These are phyloP conservation scores for Solanum tarapatanum DNA, from an alignment of 257 asterid genomes.

Conservation along the genomic window DNA sequence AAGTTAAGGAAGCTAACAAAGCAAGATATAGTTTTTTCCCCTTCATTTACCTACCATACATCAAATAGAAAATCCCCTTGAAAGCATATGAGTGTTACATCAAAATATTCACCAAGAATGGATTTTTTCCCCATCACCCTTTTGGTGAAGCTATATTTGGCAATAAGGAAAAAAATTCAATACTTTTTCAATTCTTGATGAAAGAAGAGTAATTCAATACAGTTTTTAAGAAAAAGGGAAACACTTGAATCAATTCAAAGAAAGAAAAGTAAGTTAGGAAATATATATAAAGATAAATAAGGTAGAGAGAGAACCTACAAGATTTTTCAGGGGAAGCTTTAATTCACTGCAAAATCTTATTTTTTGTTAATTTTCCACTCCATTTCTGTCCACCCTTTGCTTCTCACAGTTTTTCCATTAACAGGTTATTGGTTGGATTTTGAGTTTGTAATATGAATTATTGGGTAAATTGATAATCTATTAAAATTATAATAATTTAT, in stretches of 20 bases:
- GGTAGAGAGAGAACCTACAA: not conserved
- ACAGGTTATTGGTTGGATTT: too few relatives aligned
- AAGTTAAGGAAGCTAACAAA: not conserved
- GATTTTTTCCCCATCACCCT: not conserved
- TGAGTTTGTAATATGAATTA: too few relatives aligned
- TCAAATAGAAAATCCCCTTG: not conserved
- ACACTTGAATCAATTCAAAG: not conserved
- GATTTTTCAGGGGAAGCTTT: too few relatives aligned
- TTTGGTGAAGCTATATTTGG: not conserved
- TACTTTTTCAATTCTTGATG: not conserved
- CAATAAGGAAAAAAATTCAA: not conserved
- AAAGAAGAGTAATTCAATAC: not conserved
- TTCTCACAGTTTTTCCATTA: not conserved
- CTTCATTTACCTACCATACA: conserved; percentile 51
- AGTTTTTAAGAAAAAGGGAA: not conserved
- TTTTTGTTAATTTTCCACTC: not conserved
- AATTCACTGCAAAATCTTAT: too few relatives aligned
- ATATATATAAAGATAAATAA: not conserved
- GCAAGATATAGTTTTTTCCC: not conserved
- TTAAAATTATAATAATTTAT: too few relatives aligned
- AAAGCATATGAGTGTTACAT: not conserved
- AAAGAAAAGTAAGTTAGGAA: not conserved
- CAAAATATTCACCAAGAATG: not conserved
- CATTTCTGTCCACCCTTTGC: not conserved
- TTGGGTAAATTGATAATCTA: too few relatives aligned